Base-by-base conservation (phyloP, 2,329 filamentous ascomycete species). In the Hypoxylon sp. region DNA sequence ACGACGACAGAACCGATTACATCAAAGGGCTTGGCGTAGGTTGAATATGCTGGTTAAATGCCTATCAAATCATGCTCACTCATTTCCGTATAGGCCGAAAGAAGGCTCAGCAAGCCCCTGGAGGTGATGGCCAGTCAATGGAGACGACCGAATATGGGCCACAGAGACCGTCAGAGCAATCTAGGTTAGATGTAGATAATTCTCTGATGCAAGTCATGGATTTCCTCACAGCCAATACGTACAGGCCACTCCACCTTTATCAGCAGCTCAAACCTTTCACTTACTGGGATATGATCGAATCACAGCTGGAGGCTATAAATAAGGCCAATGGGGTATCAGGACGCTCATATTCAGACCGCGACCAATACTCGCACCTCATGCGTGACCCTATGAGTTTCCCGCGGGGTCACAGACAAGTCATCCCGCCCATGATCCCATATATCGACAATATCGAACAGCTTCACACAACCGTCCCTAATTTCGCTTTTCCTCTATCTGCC, bases 11-110 rank as follows among this genome's bases (percentile, higher is more conserved):
- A 80, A 76, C 32, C 75, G 78, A 43, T 68, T 81, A n/a, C 76
- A 79, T 64, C 76, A 79, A 36, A 73, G 79, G 63, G 77, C 78
- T 2, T 75, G 78, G 70, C 74, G 79, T 79, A 75, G 53, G 76
- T 72, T 14, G 23, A 34, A 19, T 9, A 28, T 69, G 5, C 5
- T 9, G 28, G 9, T 30, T 30, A 30, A 23, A 4, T 43, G 25
- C 14, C 19, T 38, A 13, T 21, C 9, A 28, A 65, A 49, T 56
- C 3, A 43, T 6, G 17, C 17, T 21, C 17, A 43, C 38, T 43
- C 38, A 11, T 36, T 11, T 17, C 17, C 7, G 9, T 43, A 21
- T 43, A 43, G 38, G 64, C 17, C 59, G 59, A 53, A 63, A 34
- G 25, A 45, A 50, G 13, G 53, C 60, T 9, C 49, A 63, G 25